Conservation (phyloP, 768 basidiomycete species). For the Lyophyllum semitale region DNA sequence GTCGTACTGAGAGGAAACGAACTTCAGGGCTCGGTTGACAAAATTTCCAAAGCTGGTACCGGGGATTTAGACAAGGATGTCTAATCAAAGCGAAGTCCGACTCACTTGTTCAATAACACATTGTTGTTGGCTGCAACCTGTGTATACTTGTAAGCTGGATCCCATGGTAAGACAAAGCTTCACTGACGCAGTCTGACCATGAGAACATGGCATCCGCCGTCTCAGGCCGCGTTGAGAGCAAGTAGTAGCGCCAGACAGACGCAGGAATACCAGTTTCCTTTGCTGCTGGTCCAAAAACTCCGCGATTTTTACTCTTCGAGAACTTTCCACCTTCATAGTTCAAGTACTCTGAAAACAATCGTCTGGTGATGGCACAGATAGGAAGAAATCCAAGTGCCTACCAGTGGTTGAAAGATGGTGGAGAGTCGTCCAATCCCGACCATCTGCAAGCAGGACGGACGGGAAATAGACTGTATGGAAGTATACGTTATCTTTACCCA, state of each 20-base stretch:
- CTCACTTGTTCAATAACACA: constrained; percentile 89
- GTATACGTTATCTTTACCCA: constrained; percentile 99
- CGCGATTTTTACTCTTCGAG: constrained; percentile 95
- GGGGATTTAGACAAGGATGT: neutral
- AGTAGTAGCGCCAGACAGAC: constrained; percentile 96
- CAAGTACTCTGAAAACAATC: constrained; percentile 70
- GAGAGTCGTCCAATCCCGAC: constrained; percentile 89
- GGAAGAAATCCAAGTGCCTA: constrained; percentile 33
- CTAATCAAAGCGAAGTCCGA: neutral
- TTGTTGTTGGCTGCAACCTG: constrained; percentile 93
- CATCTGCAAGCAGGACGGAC: constrained; percentile 85
- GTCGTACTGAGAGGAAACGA: constrained; percentile 83
- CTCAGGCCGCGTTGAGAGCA: constrained; percentile 91
- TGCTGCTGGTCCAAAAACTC: constrained; percentile 94
- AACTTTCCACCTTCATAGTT: constrained; percentile 99
- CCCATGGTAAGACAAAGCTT: neutral
- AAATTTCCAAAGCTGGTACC: constrained; percentile 88
- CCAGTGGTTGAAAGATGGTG: constrained; percentile 96
- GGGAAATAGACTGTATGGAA: constrained; percentile 98
- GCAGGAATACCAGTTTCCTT: constrained; percentile 91
- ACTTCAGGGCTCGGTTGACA: constrained; percentile 93
- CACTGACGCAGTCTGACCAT: constrained; percentile 88
- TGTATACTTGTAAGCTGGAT: neutral
- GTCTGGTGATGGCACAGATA: neutral
- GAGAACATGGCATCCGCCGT: constrained; percentile 95